Conservation (phyloP, 108 stramenopile species). For the Epithemia pelagica region DNA sequence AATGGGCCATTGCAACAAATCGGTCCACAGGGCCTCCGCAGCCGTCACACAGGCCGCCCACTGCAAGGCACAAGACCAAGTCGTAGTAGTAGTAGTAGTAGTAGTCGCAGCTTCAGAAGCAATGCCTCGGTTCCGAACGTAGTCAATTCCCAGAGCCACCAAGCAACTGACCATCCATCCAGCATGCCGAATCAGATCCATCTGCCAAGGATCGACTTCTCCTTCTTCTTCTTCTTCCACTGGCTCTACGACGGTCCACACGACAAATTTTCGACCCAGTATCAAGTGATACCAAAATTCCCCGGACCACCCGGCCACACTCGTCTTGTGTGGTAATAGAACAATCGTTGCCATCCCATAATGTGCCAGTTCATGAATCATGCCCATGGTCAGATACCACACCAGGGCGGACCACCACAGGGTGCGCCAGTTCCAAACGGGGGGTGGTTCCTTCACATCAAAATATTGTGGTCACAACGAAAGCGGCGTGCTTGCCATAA, state of each 20-base stretch:
- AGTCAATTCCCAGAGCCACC: slow-evolving; percentile 19
- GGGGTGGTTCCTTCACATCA: too few species aligned
- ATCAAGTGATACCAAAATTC: slow-evolving; percentile 1
- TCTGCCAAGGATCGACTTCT: background rate
- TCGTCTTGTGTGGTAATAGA: background rate
- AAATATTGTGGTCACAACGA: too few species aligned
- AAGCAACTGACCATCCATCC: slow-evolving; percentile 39
- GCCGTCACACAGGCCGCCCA: slow-evolving; percentile 50
- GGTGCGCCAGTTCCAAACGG: too few species aligned
- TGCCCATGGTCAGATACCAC: slow-evolving; percentile 50
- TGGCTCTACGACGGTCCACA: background rate
- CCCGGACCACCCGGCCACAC: background rate
- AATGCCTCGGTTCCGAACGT: background rate
- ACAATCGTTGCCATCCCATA: slow-evolving; percentile 18
- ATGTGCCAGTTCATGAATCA: slow-evolving; percentile 53
- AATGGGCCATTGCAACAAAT: slow-evolving; percentile 37
- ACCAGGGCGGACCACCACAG: too few species aligned
- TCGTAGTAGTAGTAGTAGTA: too few species aligned
- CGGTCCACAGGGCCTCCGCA: slow-evolving; percentile 54
- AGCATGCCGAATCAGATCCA: slow-evolving; percentile 21
- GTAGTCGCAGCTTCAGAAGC: background rate
- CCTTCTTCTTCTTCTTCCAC: background rate
- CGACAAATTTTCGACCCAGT: background rate
- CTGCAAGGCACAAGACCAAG: slow-evolving; percentile 18
- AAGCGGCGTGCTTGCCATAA: too few species aligned